Base-by-base conservation (phyloP, 1,139 yeast genomes). In the Protomyces lactucae-debilis region DNA sequence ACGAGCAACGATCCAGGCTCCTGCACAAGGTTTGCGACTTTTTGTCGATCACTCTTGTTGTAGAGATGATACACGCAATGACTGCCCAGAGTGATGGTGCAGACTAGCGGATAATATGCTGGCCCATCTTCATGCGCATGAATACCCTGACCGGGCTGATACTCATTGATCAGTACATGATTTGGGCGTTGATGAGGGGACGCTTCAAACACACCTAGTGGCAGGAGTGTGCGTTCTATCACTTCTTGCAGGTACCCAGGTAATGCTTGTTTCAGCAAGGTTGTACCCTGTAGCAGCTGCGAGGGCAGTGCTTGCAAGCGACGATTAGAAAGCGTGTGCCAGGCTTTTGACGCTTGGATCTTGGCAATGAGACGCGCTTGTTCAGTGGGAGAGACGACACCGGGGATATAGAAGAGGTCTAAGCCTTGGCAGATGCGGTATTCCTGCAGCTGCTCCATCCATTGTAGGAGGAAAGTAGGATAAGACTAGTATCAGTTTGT, bases 51-150 rank as follows among this genome's bases (percentile, higher is more conserved):
- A 12, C 32, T 51, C 61, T 65, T 66, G 23, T 37, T 35, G 51
- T 56, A 60, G 16, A 68, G 55, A 21, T 68, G 64, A 18, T 65
- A 53, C 43, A 68, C 68, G 32, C 68, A 64, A 18, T 63, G 65
- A 21, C 57, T 65, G 21, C 63, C 53, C 32, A 68, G 51, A 40
- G 68, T 65, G 48, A 68, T 63, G 37, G 69, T 68, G 14, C 68
- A 69, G 25, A 68, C 69, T 61, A 66, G 54, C 18, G 69, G 69
- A 37, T 36, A 63, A 37, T 68, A 68, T 23, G 60, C 69, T 32
- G 61, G 66, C 16, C 69, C 69, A 64, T 68, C 69, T 51, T 68
- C 69, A 55, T 68, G 69, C 0, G 69, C 68, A 61, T 65, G 55
- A 63, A 68, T 68, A 16, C 69, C 69, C 51, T 68, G 67, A 39